Evolutionary conservation across 192 early-diverging fungal genomes (phyloP).

Genomic region (Rhizophagus prolifer): DNA sequence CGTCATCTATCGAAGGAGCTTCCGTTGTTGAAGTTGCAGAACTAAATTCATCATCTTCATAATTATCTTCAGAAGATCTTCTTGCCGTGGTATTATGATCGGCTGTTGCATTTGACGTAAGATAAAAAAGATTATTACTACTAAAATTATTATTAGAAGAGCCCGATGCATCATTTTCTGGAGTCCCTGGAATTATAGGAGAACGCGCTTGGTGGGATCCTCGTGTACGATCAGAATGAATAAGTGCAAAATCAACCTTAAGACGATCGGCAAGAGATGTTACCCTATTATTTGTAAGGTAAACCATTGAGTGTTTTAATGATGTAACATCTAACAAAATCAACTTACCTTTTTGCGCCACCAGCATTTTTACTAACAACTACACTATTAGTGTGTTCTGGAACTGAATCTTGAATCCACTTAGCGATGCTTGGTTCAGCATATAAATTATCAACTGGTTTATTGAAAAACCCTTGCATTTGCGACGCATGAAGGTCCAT

Average conservation of each 20-base stretch:
- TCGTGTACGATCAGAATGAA: conserved; percentile 81
- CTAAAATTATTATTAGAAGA: neutral
- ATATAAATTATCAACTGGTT: conserved; percentile 92
- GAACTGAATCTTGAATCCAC: conserved; percentile 79
- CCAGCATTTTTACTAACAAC: conserved; percentile 95
- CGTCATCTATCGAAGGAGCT: conserved; percentile 34
- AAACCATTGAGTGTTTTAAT: neutral
- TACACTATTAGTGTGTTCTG: conserved; percentile 69
- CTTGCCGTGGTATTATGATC: neutral
- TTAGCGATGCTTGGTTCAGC: conserved; percentile 87
- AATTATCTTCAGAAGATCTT: conserved; percentile 35
- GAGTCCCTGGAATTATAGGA: conserved; percentile 33
- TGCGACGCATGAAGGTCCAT: conserved; percentile 95
- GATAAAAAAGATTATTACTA: neutral
- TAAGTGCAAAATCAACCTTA: conserved; percentile 92
- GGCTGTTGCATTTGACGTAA: neutral
- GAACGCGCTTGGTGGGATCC: conserved; percentile 27
- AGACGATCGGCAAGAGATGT: conserved; percentile 93
- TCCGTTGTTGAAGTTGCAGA: conserved; percentile 48
- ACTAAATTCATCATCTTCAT: conserved; percentile 44
- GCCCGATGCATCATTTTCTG: conserved; percentile 28
- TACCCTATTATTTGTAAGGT: conserved; percentile 55
- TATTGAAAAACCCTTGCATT: conserved; percentile 95
- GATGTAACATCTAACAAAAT: conserved; percentile 19
- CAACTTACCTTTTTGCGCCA: conserved; percentile 82